A percentile compares a stretch with the other conserved stretches of the same genome.
Conservation (phyloP, 805 yeast species). For the Wickerhamiella kazuoi region DNA sequence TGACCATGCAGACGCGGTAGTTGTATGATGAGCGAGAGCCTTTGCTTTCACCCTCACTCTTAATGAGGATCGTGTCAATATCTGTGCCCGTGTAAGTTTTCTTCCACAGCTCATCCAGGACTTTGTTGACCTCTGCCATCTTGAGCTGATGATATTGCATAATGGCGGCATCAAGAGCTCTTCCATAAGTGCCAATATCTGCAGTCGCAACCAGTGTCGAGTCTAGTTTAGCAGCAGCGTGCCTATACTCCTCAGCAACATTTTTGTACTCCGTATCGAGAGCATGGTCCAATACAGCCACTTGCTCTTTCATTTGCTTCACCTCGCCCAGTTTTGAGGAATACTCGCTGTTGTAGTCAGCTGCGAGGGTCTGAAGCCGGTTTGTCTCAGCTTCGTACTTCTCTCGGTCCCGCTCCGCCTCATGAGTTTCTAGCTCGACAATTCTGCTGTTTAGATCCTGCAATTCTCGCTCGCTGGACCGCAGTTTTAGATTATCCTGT, state of each 20-base stretch:
- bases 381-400: slow-evolving; percentile 42
- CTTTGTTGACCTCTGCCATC: slow-evolving; percentile 81
- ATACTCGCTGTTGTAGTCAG: slow-evolving; percentile 41
- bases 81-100: slow-evolving; percentile 89
- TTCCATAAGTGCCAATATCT: slow-evolving; percentile 65
- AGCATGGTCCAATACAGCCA: slow-evolving; percentile 37
- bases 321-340: slow-evolving; percentile 76
- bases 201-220: slow-evolving; percentile 59
- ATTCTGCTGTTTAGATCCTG: slow-evolving; percentile 25
- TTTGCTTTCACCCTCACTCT: slow-evolving; percentile 50
- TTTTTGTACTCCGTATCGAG: slow-evolving; percentile 52
- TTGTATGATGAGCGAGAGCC: slow-evolving; percentile 52
- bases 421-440: slow-evolving; percentile 29
- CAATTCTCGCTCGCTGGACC: slow-evolving; percentile 28
- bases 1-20: slow-evolving; percentile 88
- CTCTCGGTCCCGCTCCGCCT: slow-evolving; percentile 44
- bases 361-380: slow-evolving; percentile 31
- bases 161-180: slow-evolving; percentile 79
- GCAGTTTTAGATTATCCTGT: slow-evolving; percentile 43
- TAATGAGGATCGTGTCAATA: slow-evolving; percentile 73
- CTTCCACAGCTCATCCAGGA: slow-evolving; percentile 84
- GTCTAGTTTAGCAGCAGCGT: slow-evolving; percentile 59
- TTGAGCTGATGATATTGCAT: slow-evolving; percentile 82
- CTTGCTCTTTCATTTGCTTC: slow-evolving; percentile 62
- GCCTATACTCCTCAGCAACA: slow-evolving; percentile 43